Base-by-base conservation (phyloP, 208 protist species). In the Wallacemonas sp. region DNA sequence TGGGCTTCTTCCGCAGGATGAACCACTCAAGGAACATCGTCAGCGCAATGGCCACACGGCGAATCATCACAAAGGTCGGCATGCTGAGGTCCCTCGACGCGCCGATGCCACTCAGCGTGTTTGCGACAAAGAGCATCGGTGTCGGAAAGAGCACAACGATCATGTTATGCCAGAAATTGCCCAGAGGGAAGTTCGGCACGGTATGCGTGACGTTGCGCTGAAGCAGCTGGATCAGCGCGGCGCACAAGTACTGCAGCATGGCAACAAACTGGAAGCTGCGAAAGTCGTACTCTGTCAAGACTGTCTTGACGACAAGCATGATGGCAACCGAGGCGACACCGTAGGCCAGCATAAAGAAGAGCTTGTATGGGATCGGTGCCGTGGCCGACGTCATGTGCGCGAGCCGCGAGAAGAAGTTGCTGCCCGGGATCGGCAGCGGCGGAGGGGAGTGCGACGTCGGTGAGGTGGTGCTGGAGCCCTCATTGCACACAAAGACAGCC, bases 31-130 rank as follows among this genome's bases (percentile, higher is more conserved):
- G 62, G 3, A 63, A 3, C 50, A 82, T 54, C 14, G 71, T 82
- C 67, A 82, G 67, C 11, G 63, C n/a, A 63, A 82, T 77, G 1
- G 76, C 77, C 22, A 82, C 46, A n/a, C 76, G 76, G 16, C 76
- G 70, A 20, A 82, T 44, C 32, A 82, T 26, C 2, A 77, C 67
- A 50, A 82, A 82, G 23, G 67, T 61, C 4, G 76, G 76, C 76
- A 82, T 77, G 45, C 64, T 82, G 25, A 82, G 61, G 22, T 57
- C 42, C 31, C 72, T 42, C n/a, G 76, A 78, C 7, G 71, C 76
- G 1, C 71, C 72, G 2, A 82, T 49, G 16, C 76, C 76, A 22
- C 57, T 72, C 8, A 82, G 44, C n/a, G 72, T 77, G 48, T 82
- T 82, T 2, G 67, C 59, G 22, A 78, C 12, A 55, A 75, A 82